Evolutionary conservation across 352 stramenopile species (phyloP).

Genomic region (Pythium aquatile): DNA sequence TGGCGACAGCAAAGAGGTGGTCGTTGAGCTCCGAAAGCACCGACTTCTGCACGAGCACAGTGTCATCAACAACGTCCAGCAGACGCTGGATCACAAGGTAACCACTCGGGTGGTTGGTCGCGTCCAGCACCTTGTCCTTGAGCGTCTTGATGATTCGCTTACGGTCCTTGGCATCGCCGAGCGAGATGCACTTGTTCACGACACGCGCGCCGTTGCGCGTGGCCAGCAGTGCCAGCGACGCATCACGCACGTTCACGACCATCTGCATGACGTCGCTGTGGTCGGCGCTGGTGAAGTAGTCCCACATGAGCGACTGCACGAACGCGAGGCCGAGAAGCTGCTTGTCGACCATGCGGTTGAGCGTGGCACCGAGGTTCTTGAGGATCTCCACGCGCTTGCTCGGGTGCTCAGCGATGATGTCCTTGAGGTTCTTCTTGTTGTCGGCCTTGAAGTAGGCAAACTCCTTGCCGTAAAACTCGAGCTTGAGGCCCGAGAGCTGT

Average conservation of each 20-base stretch:
- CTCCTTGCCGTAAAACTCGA: conserved; percentile 89
- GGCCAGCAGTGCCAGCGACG: conserved; percentile 79
- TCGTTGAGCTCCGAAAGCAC: conserved; percentile 82
- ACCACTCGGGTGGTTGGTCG: conserved; percentile 87
- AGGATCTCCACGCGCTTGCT: conserved; percentile 75
- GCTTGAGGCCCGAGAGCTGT: conserved; percentile 82
- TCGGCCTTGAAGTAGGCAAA: conserved; percentile 87
- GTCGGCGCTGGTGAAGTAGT: conserved; percentile 85
- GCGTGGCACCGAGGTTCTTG: conserved; percentile 57
- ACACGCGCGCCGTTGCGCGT: conserved; percentile 87
- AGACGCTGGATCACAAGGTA: conserved; percentile 90
- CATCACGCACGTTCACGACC: conserved; percentile 84
- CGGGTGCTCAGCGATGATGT: conserved; percentile 66
- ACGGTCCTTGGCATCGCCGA: conserved; percentile 86
- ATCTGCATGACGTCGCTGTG: conserved; percentile 81
- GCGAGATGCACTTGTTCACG: conserved; percentile 82
- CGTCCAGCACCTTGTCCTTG: conserved; percentile 89
- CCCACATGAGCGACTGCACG: conserved; percentile 88
- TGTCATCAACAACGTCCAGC: conserved; percentile 89
- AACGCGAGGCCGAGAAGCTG: conserved; percentile 86
- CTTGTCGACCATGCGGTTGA: conserved; percentile 90
- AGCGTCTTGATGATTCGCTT: conserved; percentile 91
- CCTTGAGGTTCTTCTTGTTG: conserved; percentile 78
- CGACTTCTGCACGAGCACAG: conserved; percentile 89
- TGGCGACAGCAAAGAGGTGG: conserved; percentile 63